A percentile compares a stretch with the other conserved stretches of the same genome.
Conservation (phyloP, 208 protist species). For the Acanthamoeba lenticulata region DNA sequence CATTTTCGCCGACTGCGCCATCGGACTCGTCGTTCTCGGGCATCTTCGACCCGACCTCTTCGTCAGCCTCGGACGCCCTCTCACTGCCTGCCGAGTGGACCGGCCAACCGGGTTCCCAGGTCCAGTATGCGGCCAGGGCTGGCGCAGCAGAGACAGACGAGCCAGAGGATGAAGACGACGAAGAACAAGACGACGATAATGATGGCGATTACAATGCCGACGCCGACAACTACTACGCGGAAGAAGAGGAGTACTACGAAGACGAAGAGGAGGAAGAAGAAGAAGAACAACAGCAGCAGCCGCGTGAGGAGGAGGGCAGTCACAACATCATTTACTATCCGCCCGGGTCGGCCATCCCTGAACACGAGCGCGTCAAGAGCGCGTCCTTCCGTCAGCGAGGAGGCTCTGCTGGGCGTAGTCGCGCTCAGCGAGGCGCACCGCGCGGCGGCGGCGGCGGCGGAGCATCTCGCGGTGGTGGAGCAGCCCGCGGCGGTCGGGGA, state of each 20-base stretch:
- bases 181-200: neutral
- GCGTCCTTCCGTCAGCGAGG: neutral
- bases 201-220: neutral
- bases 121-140: neutral
- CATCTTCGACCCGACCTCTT: neutral
- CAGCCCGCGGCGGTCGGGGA: too few relatives aligned
- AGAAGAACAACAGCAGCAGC: neutral
- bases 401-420: neutral
- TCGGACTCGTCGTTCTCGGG: neutral
- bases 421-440: too few relatives aligned
- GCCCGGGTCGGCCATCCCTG: neutral
- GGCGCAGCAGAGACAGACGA: neutral
- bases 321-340: constrained; percentile 25
- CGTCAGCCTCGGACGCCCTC: too few relatives aligned
- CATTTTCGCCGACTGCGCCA: neutral
- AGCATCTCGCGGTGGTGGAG: too few relatives aligned
- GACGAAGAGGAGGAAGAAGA: neutral
- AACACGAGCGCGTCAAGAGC: neutral
- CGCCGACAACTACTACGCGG: neutral
- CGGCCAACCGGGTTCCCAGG: neutral
- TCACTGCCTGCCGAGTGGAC: neutral
- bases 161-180: neutral
- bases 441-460: too few relatives aligned
- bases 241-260: neutral
- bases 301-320: neutral